Conservation (phyloP, 169 alveolate genomes). For the Plasmodium gonderi region DNA sequence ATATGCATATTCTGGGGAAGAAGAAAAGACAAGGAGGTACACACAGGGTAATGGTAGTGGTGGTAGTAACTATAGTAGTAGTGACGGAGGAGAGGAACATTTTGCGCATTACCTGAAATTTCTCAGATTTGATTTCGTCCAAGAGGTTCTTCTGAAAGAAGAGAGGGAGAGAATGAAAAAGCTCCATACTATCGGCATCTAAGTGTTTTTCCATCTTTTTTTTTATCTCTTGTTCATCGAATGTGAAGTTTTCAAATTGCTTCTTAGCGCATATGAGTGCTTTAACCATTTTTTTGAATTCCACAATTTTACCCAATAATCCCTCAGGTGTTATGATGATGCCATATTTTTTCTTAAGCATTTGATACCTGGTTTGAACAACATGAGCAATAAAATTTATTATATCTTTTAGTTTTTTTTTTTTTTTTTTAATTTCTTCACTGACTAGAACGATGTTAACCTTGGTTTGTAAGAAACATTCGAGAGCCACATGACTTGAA, state of each 20-base stretch:
- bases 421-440: slow-evolving; percentile 91
- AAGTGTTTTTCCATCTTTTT: neutral
- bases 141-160: slow-evolving; percentile 91
- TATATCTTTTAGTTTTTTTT: slow-evolving; percentile 85
- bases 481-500: slow-evolving; percentile 95
- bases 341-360: slow-evolving; percentile 90
- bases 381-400: slow-evolving; percentile 87
- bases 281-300: slow-evolving; percentile 89
- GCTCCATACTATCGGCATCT: slow-evolving; percentile 11
- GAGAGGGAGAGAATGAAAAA: slow-evolving; percentile 87
- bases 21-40: neutral
- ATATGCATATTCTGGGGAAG: neutral
- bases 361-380: slow-evolving; percentile 85
- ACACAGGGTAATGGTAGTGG: no score
- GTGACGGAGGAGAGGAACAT: no score
- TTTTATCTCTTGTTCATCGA: neutral
- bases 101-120: slow-evolving; percentile 94
- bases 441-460: slow-evolving; percentile 92
- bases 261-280: slow-evolving; percentile 89
- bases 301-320: slow-evolving; percentile 92
- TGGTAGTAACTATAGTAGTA: no score
- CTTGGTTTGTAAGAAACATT: slow-evolving; percentile 93
- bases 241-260: neutral
- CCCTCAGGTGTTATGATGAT: slow-evolving; percentile 95
- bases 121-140: slow-evolving; percentile 96